Conservation (phyloP, 257 asterid species). For the Nicotiana noctiflora region DNA sequence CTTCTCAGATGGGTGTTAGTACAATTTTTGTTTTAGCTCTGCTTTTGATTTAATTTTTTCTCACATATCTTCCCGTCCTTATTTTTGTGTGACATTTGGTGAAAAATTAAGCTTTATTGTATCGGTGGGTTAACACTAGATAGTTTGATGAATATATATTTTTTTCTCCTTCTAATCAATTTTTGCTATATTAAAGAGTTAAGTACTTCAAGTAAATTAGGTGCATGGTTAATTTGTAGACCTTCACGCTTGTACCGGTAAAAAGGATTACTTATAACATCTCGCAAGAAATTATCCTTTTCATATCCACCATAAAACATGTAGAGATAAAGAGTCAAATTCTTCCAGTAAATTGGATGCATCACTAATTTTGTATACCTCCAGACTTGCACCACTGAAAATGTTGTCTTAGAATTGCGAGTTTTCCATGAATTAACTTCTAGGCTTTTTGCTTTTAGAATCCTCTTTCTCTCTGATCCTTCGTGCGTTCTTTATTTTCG, state of each 20-base stretch:
- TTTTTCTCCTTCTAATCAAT: neutral
- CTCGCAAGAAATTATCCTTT: neutral
- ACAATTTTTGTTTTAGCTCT: too few relatives aligned
- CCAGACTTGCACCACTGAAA: neutral
- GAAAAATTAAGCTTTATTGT: neutral
- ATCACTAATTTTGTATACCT: neutral
- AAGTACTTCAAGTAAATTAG: neutral
- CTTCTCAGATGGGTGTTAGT: neutral
- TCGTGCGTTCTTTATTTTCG: too few relatives aligned
- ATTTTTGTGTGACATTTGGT: neutral
- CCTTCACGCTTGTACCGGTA: too few relatives aligned
- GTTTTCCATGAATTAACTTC: too few relatives aligned
- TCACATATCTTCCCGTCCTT: neutral
- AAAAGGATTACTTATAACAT: neutral
- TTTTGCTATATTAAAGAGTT: neutral
- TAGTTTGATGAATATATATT: neutral
- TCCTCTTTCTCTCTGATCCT: too few relatives aligned
- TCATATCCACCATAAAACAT: neutral
- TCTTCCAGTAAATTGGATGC: neutral
- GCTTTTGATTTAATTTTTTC: too few relatives aligned
- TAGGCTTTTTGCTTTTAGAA: too few relatives aligned
- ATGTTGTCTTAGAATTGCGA: too few relatives aligned
- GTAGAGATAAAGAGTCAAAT: neutral
- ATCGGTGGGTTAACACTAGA: neutral
- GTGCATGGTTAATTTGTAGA: neutral